A percentile compares a stretch with the other conserved stretches of the same genome.
These are phyloP conservation scores for Xylariaceae sp. DNA, from an alignment of 2,329 filamentous ascomycete genomes.

Conservation along the genomic window DNA sequence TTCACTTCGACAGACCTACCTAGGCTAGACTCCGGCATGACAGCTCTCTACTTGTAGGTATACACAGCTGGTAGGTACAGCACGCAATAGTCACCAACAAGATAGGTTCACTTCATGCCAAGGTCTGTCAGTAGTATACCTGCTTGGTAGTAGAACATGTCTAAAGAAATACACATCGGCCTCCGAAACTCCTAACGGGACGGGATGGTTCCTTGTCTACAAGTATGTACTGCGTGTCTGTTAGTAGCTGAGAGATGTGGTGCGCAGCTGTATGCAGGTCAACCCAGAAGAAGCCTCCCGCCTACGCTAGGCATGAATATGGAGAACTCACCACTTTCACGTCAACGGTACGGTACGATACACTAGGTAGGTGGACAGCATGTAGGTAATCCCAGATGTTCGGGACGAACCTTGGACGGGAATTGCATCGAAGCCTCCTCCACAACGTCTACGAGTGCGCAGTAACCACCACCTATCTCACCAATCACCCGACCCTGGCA, in stretches of 20 bases:
- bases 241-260: not conserved
- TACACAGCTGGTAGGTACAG: too few relatives aligned
- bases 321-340: not conserved
- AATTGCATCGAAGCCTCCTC: conserved; percentile 19
- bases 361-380: not conserved
- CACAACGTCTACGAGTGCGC: conserved; percentile 10
- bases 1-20: not conserved
- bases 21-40: not conserved
- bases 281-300: not conserved
- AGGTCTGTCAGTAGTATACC: too few relatives aligned
- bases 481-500: conserved; percentile 17
- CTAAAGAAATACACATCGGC: too few relatives aligned
- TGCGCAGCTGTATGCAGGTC: not conserved
- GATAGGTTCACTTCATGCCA: too few relatives aligned
- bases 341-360: not conserved
- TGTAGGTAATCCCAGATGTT: conserved; percentile 16
- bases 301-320: not conserved
- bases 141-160: too few relatives aligned
- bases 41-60: not conserved
- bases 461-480: conserved; percentile 4
- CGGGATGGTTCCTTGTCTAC: too few relatives aligned
- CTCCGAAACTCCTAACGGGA: too few relatives aligned
- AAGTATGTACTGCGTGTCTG: too few relatives aligned
- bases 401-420: conserved; percentile 23
- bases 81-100: too few relatives aligned